These are phyloP conservation scores for Rhodotorula kratochvilovae DNA, from an alignment of 768 basidiomycete genomes.

Conservation along the genomic window DNA sequence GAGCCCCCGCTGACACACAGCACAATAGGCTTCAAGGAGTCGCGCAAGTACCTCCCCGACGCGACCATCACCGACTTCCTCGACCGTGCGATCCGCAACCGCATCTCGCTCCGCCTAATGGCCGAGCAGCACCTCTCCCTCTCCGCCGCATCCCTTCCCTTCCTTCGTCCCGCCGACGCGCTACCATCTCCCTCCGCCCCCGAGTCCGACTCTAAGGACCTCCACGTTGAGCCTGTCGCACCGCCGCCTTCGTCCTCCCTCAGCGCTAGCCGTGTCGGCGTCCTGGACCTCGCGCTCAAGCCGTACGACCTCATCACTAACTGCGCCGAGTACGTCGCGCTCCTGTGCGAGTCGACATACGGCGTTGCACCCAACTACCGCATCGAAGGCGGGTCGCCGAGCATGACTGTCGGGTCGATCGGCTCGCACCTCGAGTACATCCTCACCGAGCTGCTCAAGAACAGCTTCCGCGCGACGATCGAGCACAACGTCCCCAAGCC, in stretches of 20 bases:
- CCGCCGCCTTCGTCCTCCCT: conserved; percentile 8
- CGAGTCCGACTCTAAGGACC: conserved; percentile 7
- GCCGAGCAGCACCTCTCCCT: conserved; percentile 87
- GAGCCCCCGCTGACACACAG: no score
- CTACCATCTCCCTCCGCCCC: conserved; percentile 52
- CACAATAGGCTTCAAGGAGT: conserved; percentile 68
- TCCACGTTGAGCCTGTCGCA: conserved; percentile 14
- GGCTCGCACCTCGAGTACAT: conserved; percentile 89
- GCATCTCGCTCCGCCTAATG: conserved; percentile 72
- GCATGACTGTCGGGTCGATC: conserved; percentile 60
- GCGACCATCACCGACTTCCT: conserved; percentile 73
- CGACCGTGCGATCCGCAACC: conserved; percentile 75
- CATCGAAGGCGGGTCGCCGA: conserved; percentile 66
- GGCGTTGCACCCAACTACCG: conserved; percentile 64
- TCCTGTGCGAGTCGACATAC: conserved; percentile 77
- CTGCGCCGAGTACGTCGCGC: conserved; percentile 76
- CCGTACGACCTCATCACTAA: conserved; percentile 68
- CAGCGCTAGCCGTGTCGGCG: conserved; percentile 52
- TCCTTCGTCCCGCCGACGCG: conserved; percentile 56
- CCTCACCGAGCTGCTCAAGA: conserved; percentile 83
- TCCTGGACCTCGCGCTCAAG: conserved; percentile 69
- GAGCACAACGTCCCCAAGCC: conserved; percentile 58
- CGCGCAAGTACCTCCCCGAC: conserved; percentile 73
- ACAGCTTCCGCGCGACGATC: conserved; percentile 81
- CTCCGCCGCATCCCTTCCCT: conserved; percentile 54